Base-by-base conservation (phyloP, 2,329 filamentous ascomycete species). In the Aspergillus versicolor region DNA sequence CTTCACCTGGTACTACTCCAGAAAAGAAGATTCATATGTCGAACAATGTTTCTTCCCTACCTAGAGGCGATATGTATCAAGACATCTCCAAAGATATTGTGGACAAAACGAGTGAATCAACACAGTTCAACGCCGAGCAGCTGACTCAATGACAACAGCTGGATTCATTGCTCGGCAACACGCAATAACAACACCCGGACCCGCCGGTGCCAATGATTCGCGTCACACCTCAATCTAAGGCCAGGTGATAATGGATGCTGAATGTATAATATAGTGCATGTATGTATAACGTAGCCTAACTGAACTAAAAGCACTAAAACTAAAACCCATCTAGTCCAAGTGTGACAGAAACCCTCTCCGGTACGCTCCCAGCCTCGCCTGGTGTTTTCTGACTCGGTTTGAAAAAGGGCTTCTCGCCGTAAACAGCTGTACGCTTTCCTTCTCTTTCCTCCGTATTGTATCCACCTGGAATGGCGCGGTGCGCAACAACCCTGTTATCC, bases 391-490 rank as follows among this genome's bases (percentile, higher is more conserved):
- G 17, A 45, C 5, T 15, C 11, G 40, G 12, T 40, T 46, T 47
- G 13, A 19, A 50, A 15, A 56, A 45, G 19, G 47, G 54, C 22
- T 46, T 56, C 46, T 46, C 46, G 13, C 47, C 22, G 22, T 30
- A 46, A 30, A 45, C 34, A 7, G 41, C 54, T 2, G 53, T 56
- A 17, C 50, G 27, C 40, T 44, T 52, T 11, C 50, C 52, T 43
- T 47, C 43, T 41, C 52, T 27, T 19, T 54, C 43, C 52, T 54
- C 52, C 8, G 52, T 54, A 6, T 54, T 47, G 30, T 54, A 54
- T 1, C 42, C 52, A 12, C 51, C 52, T 2, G 52, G 52, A 41
- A 54, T 46, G 6, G 52, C 52, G 7, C 52, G 32, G 32, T 54
- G 52, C 13, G 37, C 52, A 2, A 54, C 52, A 9, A 46, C 34